A percentile compares a stretch with the other conserved stretches of the same genome.
These are phyloP conservation scores for Oryza rufipogon DNA, from an alignment of 176 grass and related monocot genomes.

Conservation along the genomic window DNA sequence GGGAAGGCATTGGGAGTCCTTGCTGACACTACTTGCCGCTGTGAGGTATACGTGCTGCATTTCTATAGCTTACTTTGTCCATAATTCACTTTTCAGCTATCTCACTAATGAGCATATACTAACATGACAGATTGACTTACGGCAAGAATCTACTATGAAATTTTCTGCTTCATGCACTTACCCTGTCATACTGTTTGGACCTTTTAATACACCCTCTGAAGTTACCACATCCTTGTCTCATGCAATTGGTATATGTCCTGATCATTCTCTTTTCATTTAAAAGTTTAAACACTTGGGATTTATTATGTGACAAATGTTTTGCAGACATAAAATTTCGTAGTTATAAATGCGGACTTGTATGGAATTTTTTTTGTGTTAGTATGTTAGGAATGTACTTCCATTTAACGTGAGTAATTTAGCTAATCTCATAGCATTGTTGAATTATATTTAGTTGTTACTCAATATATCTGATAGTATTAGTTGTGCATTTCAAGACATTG, in stretches of 20 bases:
- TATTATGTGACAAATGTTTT: not conserved
- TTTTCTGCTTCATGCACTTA: conserved; percentile 63
- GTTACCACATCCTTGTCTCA: conserved; percentile 70
- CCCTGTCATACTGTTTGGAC: conserved; percentile 87
- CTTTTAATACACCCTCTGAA: conserved; percentile 72
- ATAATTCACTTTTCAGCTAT: not conserved
- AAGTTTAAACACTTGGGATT: not conserved
- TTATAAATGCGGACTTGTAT: not conserved
- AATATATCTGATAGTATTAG: too few species aligned
- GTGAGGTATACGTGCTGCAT: conserved; percentile 56
- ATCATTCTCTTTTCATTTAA: not conserved
- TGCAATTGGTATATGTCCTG: conserved; percentile 71
- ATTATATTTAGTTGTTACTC: not conserved
- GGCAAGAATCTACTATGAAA: conserved; percentile 63
- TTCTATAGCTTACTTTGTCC: conserved; percentile 13
- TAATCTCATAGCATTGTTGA: not conserved
- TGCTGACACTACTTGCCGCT: conserved; percentile 81
- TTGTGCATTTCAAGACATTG: too few species aligned
- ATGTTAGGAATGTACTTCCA: not conserved
- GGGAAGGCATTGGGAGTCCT: conserved; percentile 80
- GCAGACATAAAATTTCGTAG: not conserved
- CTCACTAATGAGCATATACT: not conserved
- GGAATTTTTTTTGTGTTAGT: not conserved
- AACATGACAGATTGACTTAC: conserved; percentile 73
- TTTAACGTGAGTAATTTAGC: not conserved